Evolutionary conservation across 2,329 filamentous ascomycete species (phyloP).

Genomic region (Calonectria hawksworthii): DNA sequence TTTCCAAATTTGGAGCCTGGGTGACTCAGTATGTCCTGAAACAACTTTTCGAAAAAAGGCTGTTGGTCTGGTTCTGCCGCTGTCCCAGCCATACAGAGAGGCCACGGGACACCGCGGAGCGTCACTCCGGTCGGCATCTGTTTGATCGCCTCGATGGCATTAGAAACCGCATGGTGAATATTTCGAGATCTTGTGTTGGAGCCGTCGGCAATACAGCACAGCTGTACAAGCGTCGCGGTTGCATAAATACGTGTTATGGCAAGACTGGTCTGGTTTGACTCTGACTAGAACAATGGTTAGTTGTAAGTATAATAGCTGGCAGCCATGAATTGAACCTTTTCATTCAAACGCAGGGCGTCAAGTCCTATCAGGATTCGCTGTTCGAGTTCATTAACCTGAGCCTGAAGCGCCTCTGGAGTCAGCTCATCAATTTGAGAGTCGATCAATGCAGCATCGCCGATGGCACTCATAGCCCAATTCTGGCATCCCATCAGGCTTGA

Average conservation of each 20-base stretch:
- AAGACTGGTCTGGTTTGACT: neutral
- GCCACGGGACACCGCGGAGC: slow-evolving; percentile 33
- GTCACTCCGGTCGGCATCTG: slow-evolving; percentile 27
- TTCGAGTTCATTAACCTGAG: neutral
- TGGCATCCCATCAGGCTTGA: slow-evolving; percentile 39
- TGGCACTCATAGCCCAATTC: slow-evolving; percentile 34
- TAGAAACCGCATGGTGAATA: neutral
- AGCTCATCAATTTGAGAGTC: neutral
- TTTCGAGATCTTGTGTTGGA: neutral
- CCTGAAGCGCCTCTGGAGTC: neutral
- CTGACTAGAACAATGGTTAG: neutral
- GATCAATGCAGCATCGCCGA: slow-evolving; percentile 32
- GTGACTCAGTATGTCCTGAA: slow-evolving; percentile 16
- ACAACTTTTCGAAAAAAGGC: slow-evolving; percentile 30
- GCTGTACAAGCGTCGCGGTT: slow-evolving; percentile 31
- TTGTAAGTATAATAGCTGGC: neutral
- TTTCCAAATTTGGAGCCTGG: slow-evolving; percentile 34
- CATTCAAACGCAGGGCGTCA: neutral
- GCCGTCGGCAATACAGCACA: neutral
- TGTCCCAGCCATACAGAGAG: slow-evolving; percentile 32
- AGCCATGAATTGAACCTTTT: neutral
- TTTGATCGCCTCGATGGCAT: slow-evolving; percentile 25
- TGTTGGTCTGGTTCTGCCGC: slow-evolving; percentile 32
- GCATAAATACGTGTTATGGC: slow-evolving; percentile 29
- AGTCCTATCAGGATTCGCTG: neutral